phyloP scores from a whole-genome alignment of 441 rosid genomes.

The Pelargonium cotyledonis region DNA sequence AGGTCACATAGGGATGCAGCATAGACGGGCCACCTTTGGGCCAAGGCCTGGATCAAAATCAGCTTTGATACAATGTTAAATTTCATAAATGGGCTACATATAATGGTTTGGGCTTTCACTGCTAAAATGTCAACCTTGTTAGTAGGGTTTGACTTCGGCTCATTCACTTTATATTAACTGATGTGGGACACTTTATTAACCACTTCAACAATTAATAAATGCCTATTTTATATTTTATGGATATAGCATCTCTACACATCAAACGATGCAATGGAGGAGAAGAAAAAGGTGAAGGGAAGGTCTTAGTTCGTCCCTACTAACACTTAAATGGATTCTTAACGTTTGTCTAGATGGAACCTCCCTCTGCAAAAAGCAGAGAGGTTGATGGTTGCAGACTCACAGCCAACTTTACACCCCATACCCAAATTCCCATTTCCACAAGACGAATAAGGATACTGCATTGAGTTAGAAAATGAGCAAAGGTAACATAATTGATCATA shows the following conservation, averaged over 20 bases:
- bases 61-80: too few relatives aligned
- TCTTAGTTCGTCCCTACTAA: not conserved
- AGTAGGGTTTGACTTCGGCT: too few relatives aligned
- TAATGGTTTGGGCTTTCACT: too few relatives aligned
- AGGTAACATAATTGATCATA: not conserved
- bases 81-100: too few relatives aligned
- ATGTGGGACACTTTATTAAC: too few relatives aligned
- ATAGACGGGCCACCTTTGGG: too few relatives aligned
- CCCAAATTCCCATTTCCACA: not conserved
- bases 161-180: too few relatives aligned
- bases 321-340: not conserved
- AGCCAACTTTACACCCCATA: not conserved
- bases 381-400: not conserved
- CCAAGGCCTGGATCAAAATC: too few relatives aligned
- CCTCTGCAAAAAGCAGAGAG: not conserved
- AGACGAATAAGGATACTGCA: not conserved
- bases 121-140: too few relatives aligned
- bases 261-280: not conserved
- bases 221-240: not conserved
- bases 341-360: not conserved
- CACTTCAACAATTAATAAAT: too few relatives aligned
- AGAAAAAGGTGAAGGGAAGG: not conserved
- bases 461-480: not conserved
- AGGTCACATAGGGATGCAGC: too few relatives aligned
- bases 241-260: not conserved